phyloP scores from a whole-genome alignment of 1,139 yeast species.

The Candida sp. region DNA sequence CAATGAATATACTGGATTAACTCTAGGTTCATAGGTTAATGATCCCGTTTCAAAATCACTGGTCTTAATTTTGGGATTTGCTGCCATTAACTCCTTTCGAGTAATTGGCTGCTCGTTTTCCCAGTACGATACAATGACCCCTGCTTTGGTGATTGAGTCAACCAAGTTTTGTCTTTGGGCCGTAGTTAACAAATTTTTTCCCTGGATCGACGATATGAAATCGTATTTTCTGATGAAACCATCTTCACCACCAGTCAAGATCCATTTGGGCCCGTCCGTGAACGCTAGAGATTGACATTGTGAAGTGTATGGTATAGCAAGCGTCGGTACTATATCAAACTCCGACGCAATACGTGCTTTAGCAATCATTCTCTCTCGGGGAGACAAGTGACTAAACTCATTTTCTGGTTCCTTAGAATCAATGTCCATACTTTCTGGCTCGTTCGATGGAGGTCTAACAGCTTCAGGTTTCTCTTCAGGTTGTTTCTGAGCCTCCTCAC shows the following conservation, averaged over 20 bases:
- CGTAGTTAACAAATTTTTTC: constrained; percentile 85
- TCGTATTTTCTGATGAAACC: constrained; percentile 92
- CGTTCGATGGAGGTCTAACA: background rate
- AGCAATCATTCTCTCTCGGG: constrained; percentile 35
- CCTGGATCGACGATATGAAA: constrained; percentile 80
- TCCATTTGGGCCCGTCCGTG: constrained; percentile 81
- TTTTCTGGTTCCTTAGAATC: constrained; percentile 15
- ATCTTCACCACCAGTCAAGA: constrained; percentile 95
- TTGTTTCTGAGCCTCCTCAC: constrained; percentile 9
- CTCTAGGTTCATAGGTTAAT: constrained; percentile 56
- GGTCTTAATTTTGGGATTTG: constrained; percentile 42
- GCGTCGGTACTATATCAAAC: constrained; percentile 63
- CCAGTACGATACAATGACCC: constrained; percentile 85
- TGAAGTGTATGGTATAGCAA: constrained; percentile 68
- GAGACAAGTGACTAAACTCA: constrained; percentile 8
- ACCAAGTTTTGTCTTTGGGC: constrained; percentile 89
- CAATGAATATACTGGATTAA: constrained; percentile 84
- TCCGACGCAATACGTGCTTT: constrained; percentile 45
- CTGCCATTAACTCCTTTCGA: constrained; percentile 31
- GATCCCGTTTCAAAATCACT: constrained; percentile 41
- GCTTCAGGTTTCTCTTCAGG: constrained; percentile 2
- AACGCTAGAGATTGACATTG: constrained; percentile 76
- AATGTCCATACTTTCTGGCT: constrained; percentile 11
- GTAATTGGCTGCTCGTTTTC: constrained; percentile 88
- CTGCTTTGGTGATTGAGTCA: constrained; percentile 83